Base-by-base conservation (phyloP, 176 grass and related monocot species). In the Rhynchospora breviuscula region DNA sequence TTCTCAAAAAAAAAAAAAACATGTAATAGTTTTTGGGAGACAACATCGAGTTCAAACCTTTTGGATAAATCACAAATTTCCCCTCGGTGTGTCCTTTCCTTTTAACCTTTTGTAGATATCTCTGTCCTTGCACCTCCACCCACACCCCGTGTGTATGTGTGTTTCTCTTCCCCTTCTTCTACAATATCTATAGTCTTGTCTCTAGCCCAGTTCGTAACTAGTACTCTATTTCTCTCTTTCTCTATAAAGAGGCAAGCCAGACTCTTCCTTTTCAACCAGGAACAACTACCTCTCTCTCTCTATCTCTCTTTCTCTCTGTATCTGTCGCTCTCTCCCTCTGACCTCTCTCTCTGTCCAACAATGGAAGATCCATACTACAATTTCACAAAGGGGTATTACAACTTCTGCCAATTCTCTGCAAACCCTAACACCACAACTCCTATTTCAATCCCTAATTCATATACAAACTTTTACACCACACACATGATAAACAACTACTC, bases 351-450 rank as follows among this genome's bases (percentile, higher is more conserved):
- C 88, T 26, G 26, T 77, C 43, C 78, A 86, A 85, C 83, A 85
- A 98, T 98, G 96, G 96, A 90, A 81, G 93, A 98, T 72, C 89
- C 92, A 77, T 98, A 95, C 89, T 86, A 78, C 45, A 94, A 88
- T 87, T 93, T 91, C 79, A 86, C 91, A 77, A 94, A 90, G 74
- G 90, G 89, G 14, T 78, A 85, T 60, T 91, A 89, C 44, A 88
- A 81, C 88, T 90, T 91, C 85, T 82, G 88, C 81, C 91, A 86
- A 60, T 84, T 79, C 81, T 33, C 89, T 3, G 49, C 87, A 23
- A 83, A 83, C 84, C 69, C 68, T 66, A 63, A 70, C 66, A 48
- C 82, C 19, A 58, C 76, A 56, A 63, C 43, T 70, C 82, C 82
- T 10, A 67, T 81, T 63, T 67, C 74, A 73, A 85, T 85, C 82